Evolutionary conservation across 768 basidiomycete genomes (phyloP), one percentile per base, ranked within the genome.

Genomic region (Trametopsis cervina): DNA sequence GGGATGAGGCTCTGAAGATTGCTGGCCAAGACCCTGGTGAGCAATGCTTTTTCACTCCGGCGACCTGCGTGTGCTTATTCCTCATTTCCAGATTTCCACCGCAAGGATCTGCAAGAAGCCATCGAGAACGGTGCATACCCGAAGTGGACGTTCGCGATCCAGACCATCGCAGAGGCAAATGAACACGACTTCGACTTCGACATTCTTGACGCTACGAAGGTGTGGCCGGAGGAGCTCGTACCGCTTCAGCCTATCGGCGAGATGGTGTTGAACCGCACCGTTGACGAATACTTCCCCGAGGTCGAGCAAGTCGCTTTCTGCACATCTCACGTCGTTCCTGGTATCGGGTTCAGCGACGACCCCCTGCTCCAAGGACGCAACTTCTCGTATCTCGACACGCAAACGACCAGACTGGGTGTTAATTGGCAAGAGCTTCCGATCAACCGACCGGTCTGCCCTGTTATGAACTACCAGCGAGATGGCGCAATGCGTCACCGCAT

Each of bases 1-100:
- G 92, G 90, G 91, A 95, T 53, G 92, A 96, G 56, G 87, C 87
- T 0, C 69, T 94, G 51, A 93, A 93, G 62, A 76, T 94, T 35
- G 52, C 55, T 13, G 86, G 88, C 0, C 88, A 91, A 62, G 91
- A 94, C 63, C 90, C 92, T 27, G 80, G 79, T 80, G 56, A 46
- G 64, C 33, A 12, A 25, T 25, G 4, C n/a, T 35, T 24, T 4
- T 33, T 6, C 38, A 37, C 29, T 21, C 27, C 4, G 29, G 17
- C 27, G n/a, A 13, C 36, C 25, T 40, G 21, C 23, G 53, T 42
- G 26, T 36, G 22, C 5, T 20, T 18, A 36, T 25, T 33, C n/a
- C 12, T 20, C 13, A 21, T 23, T 40, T n/a, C n/a, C n/a, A 66
- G 90, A 93, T 63, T 94, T 88, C 66, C 90, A 92, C 54, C 79